Percentiles rank a stretch among this genome's conserved stretches.
These are phyloP conservation scores for Yamadazyma atlantica DNA, from an alignment of 1,139 yeast species.

Conservation along the genomic window DNA sequence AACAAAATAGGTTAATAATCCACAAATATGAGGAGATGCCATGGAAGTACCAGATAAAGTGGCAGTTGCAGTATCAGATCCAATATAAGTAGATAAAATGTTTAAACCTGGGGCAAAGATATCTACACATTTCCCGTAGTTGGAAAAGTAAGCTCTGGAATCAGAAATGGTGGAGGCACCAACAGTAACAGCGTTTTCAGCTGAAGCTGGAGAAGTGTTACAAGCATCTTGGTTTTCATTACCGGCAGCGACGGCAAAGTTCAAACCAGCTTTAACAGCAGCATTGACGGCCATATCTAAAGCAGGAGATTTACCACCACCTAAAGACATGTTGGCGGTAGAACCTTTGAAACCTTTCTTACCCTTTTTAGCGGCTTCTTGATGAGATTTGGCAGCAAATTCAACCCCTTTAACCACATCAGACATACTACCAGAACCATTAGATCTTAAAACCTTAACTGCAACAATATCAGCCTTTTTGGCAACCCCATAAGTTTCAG, in stretches of 20 bases:
- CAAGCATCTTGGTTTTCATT: slow-evolving; percentile 46
- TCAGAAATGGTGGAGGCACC: slow-evolving; percentile 43
- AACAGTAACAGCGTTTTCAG: slow-evolving; percentile 42
- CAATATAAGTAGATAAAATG: slow-evolving; percentile 40
- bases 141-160: slow-evolving; percentile 41
- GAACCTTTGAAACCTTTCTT: slow-evolving; percentile 45
- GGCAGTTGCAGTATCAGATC: slow-evolving; percentile 33
- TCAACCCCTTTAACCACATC: slow-evolving; percentile 47
- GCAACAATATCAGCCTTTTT: slow-evolving; percentile 44
- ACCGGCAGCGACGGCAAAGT: slow-evolving; percentile 48
- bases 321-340: slow-evolving; percentile 44
- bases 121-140: slow-evolving; percentile 46
- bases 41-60: slow-evolving; percentile 45
- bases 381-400: slow-evolving; percentile 40
- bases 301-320: slow-evolving; percentile 43
- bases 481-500: slow-evolving; percentile 43
- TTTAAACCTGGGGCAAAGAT: slow-evolving; percentile 47
- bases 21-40: slow-evolving; percentile 47
- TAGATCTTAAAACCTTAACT: slow-evolving; percentile 40
- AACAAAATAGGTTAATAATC: slow-evolving; percentile 40
- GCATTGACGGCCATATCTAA: slow-evolving; percentile 46
- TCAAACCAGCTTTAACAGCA: slow-evolving; percentile 41
- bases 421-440: slow-evolving; percentile 42
- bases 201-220: slow-evolving; percentile 43
- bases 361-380: slow-evolving; percentile 24